Percentiles rank a stretch among this genome's conserved stretches.
phyloP scores from a whole-genome alignment of 306 rosid species.

The Lithocarpus polystachyus region DNA sequence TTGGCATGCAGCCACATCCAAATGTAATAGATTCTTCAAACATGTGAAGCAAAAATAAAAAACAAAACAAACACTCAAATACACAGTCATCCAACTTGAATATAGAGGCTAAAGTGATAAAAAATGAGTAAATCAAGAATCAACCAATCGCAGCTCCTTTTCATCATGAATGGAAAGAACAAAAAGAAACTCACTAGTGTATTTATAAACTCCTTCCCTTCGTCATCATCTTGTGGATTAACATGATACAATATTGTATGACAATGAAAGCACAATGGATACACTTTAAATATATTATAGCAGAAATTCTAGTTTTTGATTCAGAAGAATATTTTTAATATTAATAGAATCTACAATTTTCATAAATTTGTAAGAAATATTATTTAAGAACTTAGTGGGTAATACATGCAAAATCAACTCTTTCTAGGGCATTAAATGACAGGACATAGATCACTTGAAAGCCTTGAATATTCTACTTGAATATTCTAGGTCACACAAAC shows the following conservation, averaged over 20 bases:
- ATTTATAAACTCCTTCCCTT: conserved; percentile 74
- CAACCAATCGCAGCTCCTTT: neutral
- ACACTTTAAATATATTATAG: neutral
- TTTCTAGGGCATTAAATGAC: too few species aligned
- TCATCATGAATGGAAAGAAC: neutral
- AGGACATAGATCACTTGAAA: neutral
- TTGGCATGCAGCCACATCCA: conserved; percentile 87
- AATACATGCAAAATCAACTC: too few species aligned
- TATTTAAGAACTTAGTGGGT: neutral
- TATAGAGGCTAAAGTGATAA: neutral
- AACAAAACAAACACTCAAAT: conserved; percentile 3
- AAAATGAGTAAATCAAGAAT: neutral
- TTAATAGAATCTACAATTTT: neutral
- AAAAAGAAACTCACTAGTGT: conserved; percentile 57
- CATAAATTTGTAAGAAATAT: neutral
- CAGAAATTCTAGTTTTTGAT: neutral
- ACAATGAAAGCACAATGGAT: conserved; percentile 6
- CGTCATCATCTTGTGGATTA: conserved; percentile 95
- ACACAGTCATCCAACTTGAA: conserved; percentile 3
- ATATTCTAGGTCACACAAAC: neutral
- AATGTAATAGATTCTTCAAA: conserved; percentile 75
- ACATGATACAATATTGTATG: conserved; percentile 52
- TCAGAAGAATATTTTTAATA: neutral
- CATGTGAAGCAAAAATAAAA: conserved; percentile 2
- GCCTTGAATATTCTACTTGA: neutral